phyloP scores from a whole-genome alignment of 78 protist genomes.

The Cavenderia fasciculata region DNA sequence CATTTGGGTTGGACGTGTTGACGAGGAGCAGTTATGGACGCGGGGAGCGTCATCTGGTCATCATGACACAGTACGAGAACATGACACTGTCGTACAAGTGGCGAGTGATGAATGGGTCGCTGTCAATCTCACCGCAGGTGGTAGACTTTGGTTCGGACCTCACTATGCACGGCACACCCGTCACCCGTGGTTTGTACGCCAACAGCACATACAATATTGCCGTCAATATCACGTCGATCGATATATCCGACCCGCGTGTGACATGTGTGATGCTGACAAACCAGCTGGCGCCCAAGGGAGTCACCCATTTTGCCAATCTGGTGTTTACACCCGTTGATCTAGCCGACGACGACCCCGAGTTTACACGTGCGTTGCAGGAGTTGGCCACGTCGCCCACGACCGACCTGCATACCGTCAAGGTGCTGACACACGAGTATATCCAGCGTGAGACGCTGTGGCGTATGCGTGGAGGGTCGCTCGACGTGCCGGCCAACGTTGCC shows the following conservation, averaged over 20 bases:
- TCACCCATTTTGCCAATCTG: constrained; percentile 57
- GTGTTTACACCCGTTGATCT: constrained; percentile 19
- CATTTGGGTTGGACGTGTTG: constrained; percentile 5
- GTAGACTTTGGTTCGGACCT: not conserved
- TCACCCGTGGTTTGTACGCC: not conserved
- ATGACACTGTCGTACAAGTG: not conserved
- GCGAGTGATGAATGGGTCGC: not conserved
- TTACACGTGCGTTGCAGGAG: not conserved
- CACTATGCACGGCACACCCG: not conserved
- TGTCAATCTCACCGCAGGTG: not conserved
- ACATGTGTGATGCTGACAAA: not conserved
- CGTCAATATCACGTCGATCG: constrained; percentile 18
- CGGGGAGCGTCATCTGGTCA: not conserved
- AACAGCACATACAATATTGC: constrained; percentile 8
- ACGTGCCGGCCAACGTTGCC: not conserved
- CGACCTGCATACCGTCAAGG: too few relatives aligned
- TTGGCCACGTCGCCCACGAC: too few relatives aligned
- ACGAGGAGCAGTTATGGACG: not conserved
- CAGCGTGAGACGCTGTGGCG: constrained; percentile 28
- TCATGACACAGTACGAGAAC: not conserved
- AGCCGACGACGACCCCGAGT: not conserved
- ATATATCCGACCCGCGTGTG: not conserved
- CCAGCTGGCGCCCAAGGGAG: not conserved
- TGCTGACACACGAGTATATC: constrained; percentile 12
- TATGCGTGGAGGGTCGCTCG: not conserved